Percentiles rank a stretch among this genome's conserved stretches.
Evolutionary conservation across 257 asterid species (phyloP).

Genomic region (Ilex asprella): DNA sequence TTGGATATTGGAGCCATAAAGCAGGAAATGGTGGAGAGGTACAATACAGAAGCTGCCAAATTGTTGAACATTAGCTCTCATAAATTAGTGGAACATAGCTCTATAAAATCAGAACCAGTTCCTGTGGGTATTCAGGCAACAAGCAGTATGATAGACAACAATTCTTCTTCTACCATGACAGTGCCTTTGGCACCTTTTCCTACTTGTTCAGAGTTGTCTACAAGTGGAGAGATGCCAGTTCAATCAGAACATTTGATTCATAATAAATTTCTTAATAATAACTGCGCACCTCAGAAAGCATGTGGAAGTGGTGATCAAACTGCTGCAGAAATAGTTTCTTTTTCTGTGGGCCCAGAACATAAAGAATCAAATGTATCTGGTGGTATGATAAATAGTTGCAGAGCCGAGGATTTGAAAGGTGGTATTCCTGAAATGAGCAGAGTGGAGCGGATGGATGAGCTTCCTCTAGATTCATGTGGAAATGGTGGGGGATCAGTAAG

Average conservation of each 20-base stretch:
- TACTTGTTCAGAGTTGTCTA: slow-evolving; percentile 43
- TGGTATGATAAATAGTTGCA: slow-evolving; percentile 9
- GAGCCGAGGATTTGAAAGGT: slow-evolving; percentile 16
- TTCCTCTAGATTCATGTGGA: slow-evolving; percentile 20
- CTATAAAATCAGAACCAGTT: slow-evolving; percentile 52
- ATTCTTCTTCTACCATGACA: slow-evolving; percentile 19
- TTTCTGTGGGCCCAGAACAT: slow-evolving; percentile 18
- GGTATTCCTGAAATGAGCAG: slow-evolving; percentile 26
- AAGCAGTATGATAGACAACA: slow-evolving; percentile 30
- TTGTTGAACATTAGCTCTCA: slow-evolving; percentile 22
- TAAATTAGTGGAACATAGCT: slow-evolving; percentile 28
- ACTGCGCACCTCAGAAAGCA: neutral
- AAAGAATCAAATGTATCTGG: slow-evolving; percentile 23
- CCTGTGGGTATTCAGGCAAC: slow-evolving; percentile 25
- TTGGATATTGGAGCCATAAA: slow-evolving; percentile 32
- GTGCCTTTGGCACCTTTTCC: slow-evolving; percentile 8
- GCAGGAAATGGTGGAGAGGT: slow-evolving; percentile 35
- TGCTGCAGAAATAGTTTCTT: slow-evolving; percentile 19
- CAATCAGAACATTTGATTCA: slow-evolving; percentile 46
- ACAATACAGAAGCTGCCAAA: slow-evolving; percentile 19
- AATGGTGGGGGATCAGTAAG: slow-evolving; percentile 27
- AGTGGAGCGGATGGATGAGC: slow-evolving; percentile 22
- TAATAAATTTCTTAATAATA: slow-evolving; percentile 16
- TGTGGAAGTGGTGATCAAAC: slow-evolving; percentile 12
- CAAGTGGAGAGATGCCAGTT: slow-evolving; percentile 29